phyloP scores from a whole-genome alignment of 164 flowering plant genomes.

The Vitis labrusca region DNA sequence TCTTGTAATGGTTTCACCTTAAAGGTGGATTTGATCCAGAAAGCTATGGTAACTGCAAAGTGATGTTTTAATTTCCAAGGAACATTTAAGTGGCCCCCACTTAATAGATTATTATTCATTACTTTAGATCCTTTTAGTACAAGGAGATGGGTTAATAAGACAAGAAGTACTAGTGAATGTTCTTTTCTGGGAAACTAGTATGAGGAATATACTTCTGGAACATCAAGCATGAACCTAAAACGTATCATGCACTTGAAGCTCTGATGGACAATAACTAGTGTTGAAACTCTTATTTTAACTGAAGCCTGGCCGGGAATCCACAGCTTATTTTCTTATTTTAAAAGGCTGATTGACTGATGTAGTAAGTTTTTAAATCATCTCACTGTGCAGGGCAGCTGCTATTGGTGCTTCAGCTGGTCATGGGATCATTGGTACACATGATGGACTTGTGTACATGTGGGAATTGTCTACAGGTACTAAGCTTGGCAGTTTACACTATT shows the following conservation, averaged over 20 bases:
- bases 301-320: background rate
- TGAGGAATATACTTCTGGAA: background rate
- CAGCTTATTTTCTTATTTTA: background rate
- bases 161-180: too few species aligned
- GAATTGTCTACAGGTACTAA: slow-evolving; percentile 69
- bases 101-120: too few species aligned
- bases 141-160: too few species aligned
- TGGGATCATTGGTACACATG: slow-evolving; percentile 70
- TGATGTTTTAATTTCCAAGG: too few species aligned
- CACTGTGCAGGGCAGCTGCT: slow-evolving; percentile 56
- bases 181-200: background rate
- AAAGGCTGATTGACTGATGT: background rate
- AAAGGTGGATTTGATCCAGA: background rate
- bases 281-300: background rate
- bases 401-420: slow-evolving; percentile 50
- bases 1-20: background rate
- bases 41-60: too few species aligned
- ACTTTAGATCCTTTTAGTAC: too few species aligned
- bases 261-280: background rate
- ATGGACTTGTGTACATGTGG: slow-evolving; percentile 80
- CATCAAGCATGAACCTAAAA: background rate
- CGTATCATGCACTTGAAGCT: background rate
- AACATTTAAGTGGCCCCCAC: too few species aligned
- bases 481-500: slow-evolving; percentile 48
- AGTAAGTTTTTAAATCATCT: slow-evolving; percentile 3